Evolutionary conservation across 768 basidiomycete species (phyloP).

Genomic region (Amanita muscaria): DNA sequence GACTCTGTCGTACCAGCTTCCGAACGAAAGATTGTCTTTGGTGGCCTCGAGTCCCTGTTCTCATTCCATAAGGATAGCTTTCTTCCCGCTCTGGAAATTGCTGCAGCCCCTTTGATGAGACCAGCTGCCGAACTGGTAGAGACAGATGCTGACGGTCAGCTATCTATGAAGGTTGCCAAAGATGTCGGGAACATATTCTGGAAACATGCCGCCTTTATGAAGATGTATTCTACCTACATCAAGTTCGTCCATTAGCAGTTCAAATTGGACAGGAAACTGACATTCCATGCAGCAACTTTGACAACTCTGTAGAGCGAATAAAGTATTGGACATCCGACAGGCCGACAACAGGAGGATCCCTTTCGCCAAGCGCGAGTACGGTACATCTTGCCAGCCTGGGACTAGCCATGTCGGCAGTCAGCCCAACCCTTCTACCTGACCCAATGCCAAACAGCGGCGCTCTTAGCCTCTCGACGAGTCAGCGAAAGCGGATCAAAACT

Average conservation of each 20-base stretch:
- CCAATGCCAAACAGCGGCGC: slow-evolving; percentile 33
- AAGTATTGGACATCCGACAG: slow-evolving; percentile 75
- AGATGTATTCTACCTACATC: slow-evolving; percentile 97
- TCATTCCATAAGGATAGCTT: slow-evolving; percentile 92
- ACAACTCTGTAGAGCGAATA: slow-evolving; percentile 82
- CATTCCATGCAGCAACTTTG: slow-evolving; percentile 66
- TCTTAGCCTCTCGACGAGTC: slow-evolving; percentile 61
- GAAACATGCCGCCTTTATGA: slow-evolving; percentile 95
- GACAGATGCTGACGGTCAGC: slow-evolving; percentile 60
- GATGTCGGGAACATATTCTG: slow-evolving; percentile 84
- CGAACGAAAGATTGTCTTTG: slow-evolving; percentile 89
- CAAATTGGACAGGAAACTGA: too few relatives aligned
- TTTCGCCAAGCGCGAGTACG: slow-evolving; percentile 54
- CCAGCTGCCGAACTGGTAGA: slow-evolving; percentile 34
- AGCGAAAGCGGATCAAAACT: slow-evolving; percentile 79
- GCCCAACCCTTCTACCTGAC: slow-evolving; percentile 33
- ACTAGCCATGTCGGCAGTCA: slow-evolving; percentile 42
- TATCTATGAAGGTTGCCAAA: slow-evolving; percentile 68
- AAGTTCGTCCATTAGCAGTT: slow-evolving; percentile 72
- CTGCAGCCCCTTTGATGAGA: slow-evolving; percentile 60
- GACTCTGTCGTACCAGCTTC: slow-evolving; percentile 79
- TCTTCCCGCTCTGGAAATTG: slow-evolving; percentile 80
- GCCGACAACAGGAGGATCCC: slow-evolving; percentile 31
- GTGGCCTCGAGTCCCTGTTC: slow-evolving; percentile 80
- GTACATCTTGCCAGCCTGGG: slow-evolving; percentile 58